These are phyloP conservation scores for Penicillium sp. DNA, from an alignment of 2,329 filamentous ascomycete species.

Conservation along the genomic window DNA sequence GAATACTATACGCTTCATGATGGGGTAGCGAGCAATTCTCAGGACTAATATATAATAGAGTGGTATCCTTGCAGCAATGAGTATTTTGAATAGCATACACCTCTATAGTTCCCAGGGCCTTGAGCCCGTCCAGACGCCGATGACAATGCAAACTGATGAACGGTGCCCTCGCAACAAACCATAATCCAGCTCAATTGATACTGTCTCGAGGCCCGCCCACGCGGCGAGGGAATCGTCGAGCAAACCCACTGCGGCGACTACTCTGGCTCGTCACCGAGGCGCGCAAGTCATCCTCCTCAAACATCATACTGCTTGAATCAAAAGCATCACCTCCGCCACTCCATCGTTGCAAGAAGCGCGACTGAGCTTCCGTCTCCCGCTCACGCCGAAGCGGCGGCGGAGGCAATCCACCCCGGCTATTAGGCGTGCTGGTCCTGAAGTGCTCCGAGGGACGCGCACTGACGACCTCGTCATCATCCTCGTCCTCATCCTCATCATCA, in stretches of 20 bases:
- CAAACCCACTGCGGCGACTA: constrained; percentile 35
- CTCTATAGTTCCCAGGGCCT: neutral
- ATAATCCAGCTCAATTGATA: constrained; percentile 44
- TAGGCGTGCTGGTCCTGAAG: constrained; percentile 35
- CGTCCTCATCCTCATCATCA: constrained; percentile 36
- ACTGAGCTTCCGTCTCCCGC: constrained; percentile 41
- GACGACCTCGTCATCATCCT: constrained; percentile 34
- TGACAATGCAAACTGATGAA: neutral
- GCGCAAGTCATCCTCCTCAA: constrained; percentile 36
- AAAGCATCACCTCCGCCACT: constrained; percentile 38
- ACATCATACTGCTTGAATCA: constrained; percentile 35
- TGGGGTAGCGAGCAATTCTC: neutral
- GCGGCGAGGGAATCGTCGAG: constrained; percentile 42
- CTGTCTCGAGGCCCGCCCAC: constrained; percentile 49
- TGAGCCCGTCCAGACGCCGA: neutral
- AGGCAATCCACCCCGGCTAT: constrained; percentile 30
- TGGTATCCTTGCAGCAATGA: neutral
- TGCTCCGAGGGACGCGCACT: constrained; percentile 28
- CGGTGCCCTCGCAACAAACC: neutral
- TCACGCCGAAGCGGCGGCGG: constrained; percentile 25
- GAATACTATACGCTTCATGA: too few species aligned
- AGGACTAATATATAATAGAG: neutral
- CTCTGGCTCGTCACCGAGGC: constrained; percentile 33
- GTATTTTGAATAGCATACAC: neutral
- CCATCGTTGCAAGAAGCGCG: constrained; percentile 27